phyloP scores from a whole-genome alignment of 257 asterid species.

The Solanum paucissectum region DNA sequence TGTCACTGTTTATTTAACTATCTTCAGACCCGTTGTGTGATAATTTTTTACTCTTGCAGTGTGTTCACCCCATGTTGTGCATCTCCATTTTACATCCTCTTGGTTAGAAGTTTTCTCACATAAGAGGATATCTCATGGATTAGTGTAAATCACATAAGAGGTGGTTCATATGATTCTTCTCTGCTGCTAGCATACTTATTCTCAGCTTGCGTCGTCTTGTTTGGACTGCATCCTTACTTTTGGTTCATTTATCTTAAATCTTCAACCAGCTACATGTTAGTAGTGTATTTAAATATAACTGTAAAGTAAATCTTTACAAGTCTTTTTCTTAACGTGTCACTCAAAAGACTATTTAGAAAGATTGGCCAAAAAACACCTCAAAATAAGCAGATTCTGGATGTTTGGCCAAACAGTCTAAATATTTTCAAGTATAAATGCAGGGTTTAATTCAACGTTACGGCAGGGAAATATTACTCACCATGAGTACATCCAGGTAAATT shows the following conservation, averaged over 20 bases:
- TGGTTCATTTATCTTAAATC: neutral
- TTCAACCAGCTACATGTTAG: neutral
- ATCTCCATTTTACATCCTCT: neutral
- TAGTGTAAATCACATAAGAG: neutral
- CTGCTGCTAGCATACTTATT: neutral
- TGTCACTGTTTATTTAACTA: neutral
- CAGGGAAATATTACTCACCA: slow-evolving; percentile 98
- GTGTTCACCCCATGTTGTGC: slow-evolving; percentile 64
- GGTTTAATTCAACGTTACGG: slow-evolving; percentile 90
- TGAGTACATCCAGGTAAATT: slow-evolving; percentile 86
- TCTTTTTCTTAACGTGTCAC: neutral
- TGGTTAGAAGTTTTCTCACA: neutral
- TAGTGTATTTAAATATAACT: neutral
- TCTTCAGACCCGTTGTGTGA: neutral
- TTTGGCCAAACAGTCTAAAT: neutral
- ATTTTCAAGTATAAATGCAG: slow-evolving; percentile 32
- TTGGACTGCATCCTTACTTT: neutral
- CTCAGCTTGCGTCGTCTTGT: neutral
- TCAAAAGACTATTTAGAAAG: neutral
- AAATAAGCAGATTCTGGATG: neutral
- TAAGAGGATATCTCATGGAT: neutral
- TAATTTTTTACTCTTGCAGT: slow-evolving; percentile 30
- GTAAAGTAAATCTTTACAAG: neutral
- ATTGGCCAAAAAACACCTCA: neutral
- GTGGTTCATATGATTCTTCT: neutral